These are phyloP conservation scores for Domatiomyces catenatus DNA, from an alignment of 2,329 filamentous ascomycete species.

Conservation along the genomic window DNA sequence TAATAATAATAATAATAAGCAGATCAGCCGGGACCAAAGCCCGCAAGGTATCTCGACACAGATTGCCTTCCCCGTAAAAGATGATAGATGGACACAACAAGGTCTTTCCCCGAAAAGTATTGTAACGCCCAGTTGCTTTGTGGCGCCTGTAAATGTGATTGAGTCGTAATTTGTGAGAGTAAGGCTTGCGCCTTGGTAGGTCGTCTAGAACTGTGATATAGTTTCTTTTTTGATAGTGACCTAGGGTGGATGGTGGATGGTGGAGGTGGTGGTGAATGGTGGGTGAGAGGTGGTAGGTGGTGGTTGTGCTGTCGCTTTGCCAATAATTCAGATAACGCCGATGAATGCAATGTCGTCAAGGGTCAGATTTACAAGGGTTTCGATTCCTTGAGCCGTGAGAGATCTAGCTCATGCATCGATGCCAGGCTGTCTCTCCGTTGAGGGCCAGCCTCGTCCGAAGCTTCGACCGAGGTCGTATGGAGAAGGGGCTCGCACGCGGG, in stretches of 20 bases:
- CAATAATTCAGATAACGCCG: background rate
- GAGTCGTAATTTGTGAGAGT: background rate
- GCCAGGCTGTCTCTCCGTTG: conserved; percentile 5
- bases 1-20: background rate
- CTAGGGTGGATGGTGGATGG: background rate
- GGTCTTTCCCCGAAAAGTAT: conserved; percentile 1
- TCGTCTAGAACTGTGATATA: background rate
- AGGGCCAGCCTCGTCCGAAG: conserved; percentile 4
- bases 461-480: conserved; percentile 15
- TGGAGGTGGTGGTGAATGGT: background rate
- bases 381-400: conserved; percentile 1
- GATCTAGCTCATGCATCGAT: conserved; percentile 14
- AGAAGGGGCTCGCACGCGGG: conserved; percentile 20
- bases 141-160: background rate
- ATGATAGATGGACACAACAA: conserved; percentile 3
- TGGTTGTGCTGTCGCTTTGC: background rate
- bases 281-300: background rate
- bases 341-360: background rate
- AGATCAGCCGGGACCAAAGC: conserved; percentile 15
- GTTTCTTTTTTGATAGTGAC: background rate
- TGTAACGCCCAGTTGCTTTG: background rate
- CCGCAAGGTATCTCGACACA: conserved; percentile 17
- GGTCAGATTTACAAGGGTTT: background rate
- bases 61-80: conserved; percentile 7
- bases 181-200: background rate